phyloP scores from a whole-genome alignment of 225 moss, liverwort and hornwort species.

The Sphagnum tenellum region DNA sequence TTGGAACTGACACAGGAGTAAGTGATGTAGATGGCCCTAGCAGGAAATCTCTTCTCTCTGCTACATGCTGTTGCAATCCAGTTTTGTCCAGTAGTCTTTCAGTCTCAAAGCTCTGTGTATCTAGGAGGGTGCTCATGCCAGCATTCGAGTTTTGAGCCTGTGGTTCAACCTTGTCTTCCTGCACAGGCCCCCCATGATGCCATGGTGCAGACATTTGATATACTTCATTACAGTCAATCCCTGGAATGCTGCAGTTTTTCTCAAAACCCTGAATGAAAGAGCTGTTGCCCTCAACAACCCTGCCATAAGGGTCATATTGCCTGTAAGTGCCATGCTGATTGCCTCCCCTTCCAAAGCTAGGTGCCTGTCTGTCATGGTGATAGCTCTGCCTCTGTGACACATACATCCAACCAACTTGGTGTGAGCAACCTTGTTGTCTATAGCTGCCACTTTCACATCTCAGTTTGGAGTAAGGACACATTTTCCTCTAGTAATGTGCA shows the following conservation, averaged over 20 bases:
- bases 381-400: conserved; percentile 27
- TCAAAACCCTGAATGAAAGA: no score
- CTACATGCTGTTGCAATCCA: conserved; percentile 9
- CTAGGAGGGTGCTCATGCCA: conserved; percentile 3
- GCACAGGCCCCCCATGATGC: neutral
- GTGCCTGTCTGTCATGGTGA: conserved; percentile 13
- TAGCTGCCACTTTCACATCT: no score
- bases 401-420: neutral
- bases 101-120: no score
- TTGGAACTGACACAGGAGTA: conserved; percentile 6
- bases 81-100: conserved; percentile 6
- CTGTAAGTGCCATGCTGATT: conserved; percentile 17
- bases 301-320: conserved; percentile 18
- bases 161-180: conserved; percentile 10
- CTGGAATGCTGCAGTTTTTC: no score
- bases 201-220: conserved; percentile 10
- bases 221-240: conserved; percentile 13
- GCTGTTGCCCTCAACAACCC: neutral
- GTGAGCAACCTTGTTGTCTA: no score
- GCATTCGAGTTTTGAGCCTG: conserved; percentile 8
- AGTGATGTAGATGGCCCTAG: conserved; percentile 8
- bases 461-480: no score
- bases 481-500: no score
- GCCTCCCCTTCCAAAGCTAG: conserved; percentile 10
- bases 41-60: conserved; percentile 8